Base-by-base conservation (phyloP, 2,329 filamentous ascomycete species). In the Talaromyces sp. region DNA sequence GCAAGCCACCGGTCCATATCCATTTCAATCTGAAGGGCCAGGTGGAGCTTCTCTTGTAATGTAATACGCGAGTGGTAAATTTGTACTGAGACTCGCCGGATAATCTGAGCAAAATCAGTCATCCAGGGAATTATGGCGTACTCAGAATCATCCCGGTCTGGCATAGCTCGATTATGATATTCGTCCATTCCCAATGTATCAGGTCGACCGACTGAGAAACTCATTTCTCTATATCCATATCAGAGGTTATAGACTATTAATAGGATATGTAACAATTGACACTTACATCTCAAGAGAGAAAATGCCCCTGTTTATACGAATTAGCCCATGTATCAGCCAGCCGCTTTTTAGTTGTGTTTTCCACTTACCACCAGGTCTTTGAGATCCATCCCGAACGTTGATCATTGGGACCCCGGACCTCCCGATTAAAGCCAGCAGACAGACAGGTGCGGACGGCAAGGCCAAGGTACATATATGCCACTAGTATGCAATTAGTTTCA, bases 391-490 rank as follows among this genome's bases (percentile, higher is more conserved):
- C 66, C n/a, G 71, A 66, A 7, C 69, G 59, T 13, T 70, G 61
- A 29, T 72, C 70, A 30, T 70, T 71, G 9, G 65, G 57, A 13
- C 62, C 64, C 3, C 65, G 47, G 2, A 73, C 70, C 13, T 78
- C 70, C 8, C 78, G 70, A 47, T 80, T 80, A 49, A 79, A 75
- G 5, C 78, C 78, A 49, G 77, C 77, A 2, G 78, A 75, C 11
- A 80, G 61, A 10, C 77, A 75, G 4, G 75, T 80, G 37, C 78
- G 73, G 9, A 79, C 72, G 1, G 78, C 77, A 19, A 77, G 69
- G 0, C 78, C 78, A 9, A 79, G 70, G 49, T 79, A 80, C 65
- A 79, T 77, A 49, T 80, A 80, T 3, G 78, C 74, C 65, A 69
- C 67, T 70, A n/a, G n/a, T n/a, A 27, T 8, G 22, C 6, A 3